Conservation (phyloP, 208 protist species). For the Novymonas esmeraldas region DNA sequence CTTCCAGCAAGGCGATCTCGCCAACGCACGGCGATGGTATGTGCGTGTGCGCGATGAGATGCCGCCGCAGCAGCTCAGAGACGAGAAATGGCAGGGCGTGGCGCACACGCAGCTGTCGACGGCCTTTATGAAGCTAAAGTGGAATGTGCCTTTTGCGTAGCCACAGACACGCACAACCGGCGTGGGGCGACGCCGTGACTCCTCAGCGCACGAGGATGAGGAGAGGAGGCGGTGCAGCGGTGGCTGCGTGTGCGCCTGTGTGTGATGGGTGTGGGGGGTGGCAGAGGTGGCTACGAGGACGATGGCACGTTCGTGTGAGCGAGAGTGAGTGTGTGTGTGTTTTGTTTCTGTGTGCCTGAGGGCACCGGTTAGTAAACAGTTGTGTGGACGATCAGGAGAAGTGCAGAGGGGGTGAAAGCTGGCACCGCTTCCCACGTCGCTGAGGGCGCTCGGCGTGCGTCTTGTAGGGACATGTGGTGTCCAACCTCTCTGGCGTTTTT, state of each 20-base stretch:
- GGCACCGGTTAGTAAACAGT: no score
- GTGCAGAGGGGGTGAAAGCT: no score
- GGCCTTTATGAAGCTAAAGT: constrained; percentile 67
- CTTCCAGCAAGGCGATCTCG: constrained; percentile 72
- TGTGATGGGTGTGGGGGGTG: no score
- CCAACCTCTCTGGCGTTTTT: constrained; percentile 6
- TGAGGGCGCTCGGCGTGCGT: no score
- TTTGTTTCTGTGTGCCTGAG: not conserved
- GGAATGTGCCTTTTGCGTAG: constrained; percentile 87
- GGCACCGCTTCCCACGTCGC: no score
- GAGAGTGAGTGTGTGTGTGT: not conserved
- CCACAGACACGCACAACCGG: not conserved
- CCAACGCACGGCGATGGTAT: constrained; percentile 83
- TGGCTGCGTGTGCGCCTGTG: not conserved
- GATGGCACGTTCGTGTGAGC: no score
- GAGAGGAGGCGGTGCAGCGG: not conserved
- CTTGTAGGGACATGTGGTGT: no score
- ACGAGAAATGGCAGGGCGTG: constrained; percentile 77
- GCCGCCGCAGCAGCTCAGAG: constrained; percentile 71
- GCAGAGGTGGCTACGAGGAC: no score
- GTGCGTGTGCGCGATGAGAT: constrained; percentile 85
- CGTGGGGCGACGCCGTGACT: not conserved
- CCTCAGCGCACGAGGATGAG: not conserved
- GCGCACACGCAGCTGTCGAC: constrained; percentile 87
- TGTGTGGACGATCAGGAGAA: no score